Evolutionary conservation across 805 yeast genomes (phyloP).

Genomic region (Hanseniaspora mollemarum): DNA sequence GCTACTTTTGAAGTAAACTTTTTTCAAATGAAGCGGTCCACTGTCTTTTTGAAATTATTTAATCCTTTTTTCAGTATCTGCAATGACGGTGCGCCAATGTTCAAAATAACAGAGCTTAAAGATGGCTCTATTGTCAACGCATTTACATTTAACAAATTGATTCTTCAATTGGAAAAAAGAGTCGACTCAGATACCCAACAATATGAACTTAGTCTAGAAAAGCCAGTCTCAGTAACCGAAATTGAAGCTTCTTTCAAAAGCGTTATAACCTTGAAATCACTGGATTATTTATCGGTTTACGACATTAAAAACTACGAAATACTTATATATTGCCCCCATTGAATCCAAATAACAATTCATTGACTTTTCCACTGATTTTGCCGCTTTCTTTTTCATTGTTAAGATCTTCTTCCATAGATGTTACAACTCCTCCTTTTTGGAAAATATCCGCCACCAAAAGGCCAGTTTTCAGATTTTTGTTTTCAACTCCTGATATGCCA

Average conservation of each 20-base stretch:
- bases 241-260: not conserved
- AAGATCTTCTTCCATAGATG: not conserved
- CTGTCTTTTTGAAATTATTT: too few species aligned
- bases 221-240: not conserved
- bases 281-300: constrained; percentile 5
- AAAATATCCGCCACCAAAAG: constrained; percentile 7
- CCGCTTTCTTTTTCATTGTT: constrained; percentile 3
- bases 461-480: not conserved
- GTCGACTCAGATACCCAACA: too few species aligned
- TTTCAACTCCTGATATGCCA: not conserved
- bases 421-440: constrained; percentile 6
- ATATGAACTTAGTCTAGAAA: not conserved
- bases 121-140: too few species aligned
- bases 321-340: constrained; percentile 2
- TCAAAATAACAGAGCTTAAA: too few species aligned
- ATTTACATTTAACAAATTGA: too few species aligned
- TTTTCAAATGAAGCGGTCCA: too few species aligned
- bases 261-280: not conserved
- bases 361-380: constrained; percentile 2
- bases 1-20: too few species aligned
- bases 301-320: not conserved
- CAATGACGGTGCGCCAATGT: too few species aligned
- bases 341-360: constrained; percentile 13
- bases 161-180: too few species aligned
- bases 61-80: too few species aligned